A percentile compares a stretch with the other conserved stretches of the same genome.
Evolutionary conservation across 768 basidiomycete species (phyloP).

Genomic region (Amanita pallidorosea): DNA sequence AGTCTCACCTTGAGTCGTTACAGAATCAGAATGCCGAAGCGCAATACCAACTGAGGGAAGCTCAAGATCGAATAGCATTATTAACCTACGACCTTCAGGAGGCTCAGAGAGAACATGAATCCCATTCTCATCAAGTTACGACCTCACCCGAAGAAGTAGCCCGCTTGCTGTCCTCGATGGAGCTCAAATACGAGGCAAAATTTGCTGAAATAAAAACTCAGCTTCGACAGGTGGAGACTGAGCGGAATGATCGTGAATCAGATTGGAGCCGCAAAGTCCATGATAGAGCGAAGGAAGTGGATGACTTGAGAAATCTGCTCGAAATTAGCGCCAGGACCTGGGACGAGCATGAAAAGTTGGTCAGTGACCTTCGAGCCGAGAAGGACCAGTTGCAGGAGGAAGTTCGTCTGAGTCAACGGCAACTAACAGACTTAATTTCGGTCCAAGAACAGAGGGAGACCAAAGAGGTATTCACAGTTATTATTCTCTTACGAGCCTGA

Average conservation of each 20-base stretch:
- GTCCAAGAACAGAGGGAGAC: constrained; percentile 41
- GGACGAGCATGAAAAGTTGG: constrained; percentile 46
- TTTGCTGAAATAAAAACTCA: constrained; percentile 61
- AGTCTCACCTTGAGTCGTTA: constrained; percentile 62
- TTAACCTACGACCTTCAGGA: constrained; percentile 66
- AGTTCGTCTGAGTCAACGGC: constrained; percentile 34
- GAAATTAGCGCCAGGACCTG: constrained; percentile 46
- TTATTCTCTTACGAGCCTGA: neutral
- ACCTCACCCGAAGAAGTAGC: constrained; percentile 59
- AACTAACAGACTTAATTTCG: constrained; percentile 43
- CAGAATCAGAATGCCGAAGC: constrained; percentile 76
- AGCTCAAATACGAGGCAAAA: constrained; percentile 67
- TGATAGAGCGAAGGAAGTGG: constrained; percentile 69
- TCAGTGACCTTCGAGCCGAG: constrained; percentile 39
- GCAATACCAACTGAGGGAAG: constrained; percentile 78
- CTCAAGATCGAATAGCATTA: constrained; percentile 58
- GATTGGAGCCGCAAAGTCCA: constrained; percentile 82
- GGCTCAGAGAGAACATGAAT: constrained; percentile 47
- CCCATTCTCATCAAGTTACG: constrained; percentile 28
- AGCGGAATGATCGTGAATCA: constrained; percentile 78
- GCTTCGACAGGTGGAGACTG: constrained; percentile 59
- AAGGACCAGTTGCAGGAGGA: constrained; percentile 42
- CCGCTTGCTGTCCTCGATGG: constrained; percentile 61
- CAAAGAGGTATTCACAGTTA: constrained; percentile 45
- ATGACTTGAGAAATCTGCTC: constrained; percentile 53